Conservation (phyloP, 176 grass and related monocot genomes). For the Oryza rufipogon region DNA sequence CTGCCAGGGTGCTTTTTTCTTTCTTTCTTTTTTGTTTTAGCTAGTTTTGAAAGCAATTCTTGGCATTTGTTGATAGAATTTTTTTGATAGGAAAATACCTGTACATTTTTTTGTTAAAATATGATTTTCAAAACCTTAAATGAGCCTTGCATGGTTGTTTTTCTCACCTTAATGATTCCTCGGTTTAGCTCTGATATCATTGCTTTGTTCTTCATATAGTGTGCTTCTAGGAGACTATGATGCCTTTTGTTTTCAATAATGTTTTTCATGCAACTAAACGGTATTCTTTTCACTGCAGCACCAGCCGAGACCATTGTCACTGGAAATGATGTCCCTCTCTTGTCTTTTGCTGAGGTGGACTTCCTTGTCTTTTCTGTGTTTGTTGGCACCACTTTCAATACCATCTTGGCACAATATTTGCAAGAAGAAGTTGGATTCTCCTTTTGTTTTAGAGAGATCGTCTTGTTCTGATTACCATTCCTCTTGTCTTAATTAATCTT, state of each 20-base stretch:
- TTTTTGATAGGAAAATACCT: not conserved
- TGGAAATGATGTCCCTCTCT: constrained; percentile 57
- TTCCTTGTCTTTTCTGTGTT: constrained; percentile 26
- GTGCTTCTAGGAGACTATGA: not conserved
- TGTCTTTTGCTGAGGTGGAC: constrained; percentile 69
- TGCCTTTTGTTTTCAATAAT: not conserved
- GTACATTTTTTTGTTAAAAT: not conserved
- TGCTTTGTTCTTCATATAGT: not conserved
- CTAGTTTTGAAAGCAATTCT: not conserved
- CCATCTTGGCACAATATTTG: not conserved
- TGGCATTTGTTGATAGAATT: not conserved
- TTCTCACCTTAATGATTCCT: not conserved
- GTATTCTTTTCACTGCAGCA: constrained; percentile 48
- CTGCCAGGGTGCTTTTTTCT: not conserved
- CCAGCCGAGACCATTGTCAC: constrained; percentile 31
- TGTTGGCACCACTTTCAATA: constrained; percentile 4
- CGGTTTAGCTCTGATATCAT: not conserved
- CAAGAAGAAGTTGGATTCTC: constrained; percentile 6
- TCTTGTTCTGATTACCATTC: constrained; percentile 5
- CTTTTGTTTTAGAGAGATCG: not conserved
- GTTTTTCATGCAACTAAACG: constrained; percentile 22
- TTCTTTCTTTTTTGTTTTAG: not conserved
- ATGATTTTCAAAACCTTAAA: not conserved
- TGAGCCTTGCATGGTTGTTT: not conserved
- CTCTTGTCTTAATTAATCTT: constrained; percentile 5